Evolutionary conservation across 2,329 filamentous ascomycete genomes (phyloP).

Genomic region (Fusarium sp.): DNA sequence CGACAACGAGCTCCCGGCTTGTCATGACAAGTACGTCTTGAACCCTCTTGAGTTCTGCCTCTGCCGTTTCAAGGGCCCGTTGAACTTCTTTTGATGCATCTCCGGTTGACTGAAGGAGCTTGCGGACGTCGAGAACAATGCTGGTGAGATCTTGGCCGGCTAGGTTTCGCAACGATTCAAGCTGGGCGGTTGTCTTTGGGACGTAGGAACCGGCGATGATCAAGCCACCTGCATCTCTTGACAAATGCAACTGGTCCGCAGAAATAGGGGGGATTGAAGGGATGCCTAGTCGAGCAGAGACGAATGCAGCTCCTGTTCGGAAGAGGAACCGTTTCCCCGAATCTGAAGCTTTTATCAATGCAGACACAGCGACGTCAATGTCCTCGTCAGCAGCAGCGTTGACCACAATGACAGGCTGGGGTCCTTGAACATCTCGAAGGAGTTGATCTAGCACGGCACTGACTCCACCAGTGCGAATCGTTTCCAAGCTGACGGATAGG

Average conservation of each 20-base stretch:
- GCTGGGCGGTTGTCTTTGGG: slow-evolving; percentile 68
- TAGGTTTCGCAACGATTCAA: slow-evolving; percentile 55
- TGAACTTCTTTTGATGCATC: slow-evolving; percentile 47
- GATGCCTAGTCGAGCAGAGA: slow-evolving; percentile 64
- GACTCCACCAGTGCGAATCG: slow-evolving; percentile 60
- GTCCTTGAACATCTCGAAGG: slow-evolving; percentile 45
- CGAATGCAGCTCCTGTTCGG: slow-evolving; percentile 56
- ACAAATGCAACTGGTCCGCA: slow-evolving; percentile 55
- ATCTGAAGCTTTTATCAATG: slow-evolving; percentile 54
- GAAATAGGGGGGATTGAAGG: slow-evolving; percentile 62
- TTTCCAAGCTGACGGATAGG: slow-evolving; percentile 57
- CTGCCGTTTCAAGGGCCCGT: slow-evolving; percentile 48
- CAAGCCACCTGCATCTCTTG: slow-evolving; percentile 58
- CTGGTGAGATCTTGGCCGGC: slow-evolving; percentile 56
- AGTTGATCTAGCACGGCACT: slow-evolving; percentile 57
- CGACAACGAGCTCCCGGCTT: slow-evolving; percentile 62
- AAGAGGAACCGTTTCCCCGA: slow-evolving; percentile 52
- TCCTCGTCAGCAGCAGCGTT: slow-evolving; percentile 67
- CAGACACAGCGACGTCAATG: slow-evolving; percentile 66
- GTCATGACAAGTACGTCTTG: slow-evolving; percentile 71
- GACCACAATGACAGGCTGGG: slow-evolving; percentile 57
- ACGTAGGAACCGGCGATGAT: slow-evolving; percentile 70
- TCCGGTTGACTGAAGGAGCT: slow-evolving; percentile 56
- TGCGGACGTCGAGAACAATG: slow-evolving; percentile 61
- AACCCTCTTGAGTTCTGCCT: slow-evolving; percentile 55